Evolutionary conservation across 805 yeast species (phyloP).

Genomic region (Hanseniaspora taiwanica): DNA sequence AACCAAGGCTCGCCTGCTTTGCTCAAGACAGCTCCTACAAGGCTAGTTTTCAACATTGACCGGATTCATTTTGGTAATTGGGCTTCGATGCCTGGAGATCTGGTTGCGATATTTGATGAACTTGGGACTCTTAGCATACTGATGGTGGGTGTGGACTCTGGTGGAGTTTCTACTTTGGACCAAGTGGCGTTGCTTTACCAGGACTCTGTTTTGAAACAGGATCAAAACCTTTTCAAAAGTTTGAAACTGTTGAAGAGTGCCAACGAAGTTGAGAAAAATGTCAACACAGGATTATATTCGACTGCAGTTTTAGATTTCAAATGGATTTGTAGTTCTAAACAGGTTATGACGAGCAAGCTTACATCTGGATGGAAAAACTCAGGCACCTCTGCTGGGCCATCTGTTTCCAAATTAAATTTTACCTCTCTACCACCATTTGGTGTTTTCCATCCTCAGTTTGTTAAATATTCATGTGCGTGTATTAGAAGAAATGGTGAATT

Average conservation of each 20-base stretch:
- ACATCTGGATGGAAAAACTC: conserved; percentile 3
- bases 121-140: conserved; percentile 51
- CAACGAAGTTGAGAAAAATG: conserved; percentile 25
- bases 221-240: conserved; percentile 13
- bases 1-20: not conserved
- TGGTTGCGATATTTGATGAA: conserved; percentile 66
- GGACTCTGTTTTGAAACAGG: conserved; percentile 27
- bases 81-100: conserved; percentile 43
- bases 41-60: conserved; percentile 24
- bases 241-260: not conserved
- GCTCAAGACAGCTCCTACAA: not conserved
- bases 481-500: conserved; percentile 24
- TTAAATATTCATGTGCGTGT: conserved; percentile 24
- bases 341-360: conserved; percentile 13
- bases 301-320: conserved; percentile 29
- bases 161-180: conserved; percentile 21
- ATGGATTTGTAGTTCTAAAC: conserved; percentile 29
- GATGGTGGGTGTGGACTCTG: conserved; percentile 35
- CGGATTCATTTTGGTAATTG: conserved; percentile 58
- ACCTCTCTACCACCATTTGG: conserved; percentile 23
- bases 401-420: conserved; percentile 19
- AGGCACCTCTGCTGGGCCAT: not conserved
- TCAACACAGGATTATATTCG: conserved; percentile 24
- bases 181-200: conserved; percentile 25
- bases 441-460: conserved; percentile 24